Evolutionary conservation across 768 basidiomycete genomes (phyloP).

Genomic region (Tylopilus rubrobrunneus): DNA sequence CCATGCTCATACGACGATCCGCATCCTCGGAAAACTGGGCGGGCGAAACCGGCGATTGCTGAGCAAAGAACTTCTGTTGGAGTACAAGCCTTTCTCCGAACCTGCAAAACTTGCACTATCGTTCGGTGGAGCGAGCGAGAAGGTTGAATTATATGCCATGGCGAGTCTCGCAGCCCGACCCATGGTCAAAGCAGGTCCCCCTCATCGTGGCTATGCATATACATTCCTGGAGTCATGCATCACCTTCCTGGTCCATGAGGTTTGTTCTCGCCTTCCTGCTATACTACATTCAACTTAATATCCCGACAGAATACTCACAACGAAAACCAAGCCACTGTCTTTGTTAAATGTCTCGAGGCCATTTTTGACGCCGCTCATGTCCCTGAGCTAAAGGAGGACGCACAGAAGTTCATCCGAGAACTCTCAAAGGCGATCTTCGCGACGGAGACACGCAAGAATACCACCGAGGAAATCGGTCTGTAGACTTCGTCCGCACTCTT

Average conservation of each 20-base stretch:
- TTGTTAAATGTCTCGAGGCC: slow-evolving; percentile 67
- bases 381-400: slow-evolving; percentile 64
- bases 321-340: slow-evolving; percentile 71
- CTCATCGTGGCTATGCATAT: slow-evolving; percentile 54
- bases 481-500: slow-evolving; percentile 86
- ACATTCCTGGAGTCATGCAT: slow-evolving; percentile 67
- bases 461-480: slow-evolving; percentile 50
- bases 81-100: slow-evolving; percentile 66
- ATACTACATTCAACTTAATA: slow-evolving; percentile 3
- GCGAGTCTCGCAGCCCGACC: slow-evolving; percentile 61
- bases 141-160: slow-evolving; percentile 64
- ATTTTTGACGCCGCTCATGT: slow-evolving; percentile 73
- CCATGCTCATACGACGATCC: slow-evolving; percentile 90
- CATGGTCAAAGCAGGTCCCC: slow-evolving; percentile 44
- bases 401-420: slow-evolving; percentile 65
- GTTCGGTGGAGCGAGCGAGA: slow-evolving; percentile 64
- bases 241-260: slow-evolving; percentile 73
- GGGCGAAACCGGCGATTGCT: slow-evolving; percentile 88
- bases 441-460: slow-evolving; percentile 62
- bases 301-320: slow-evolving; percentile 58
- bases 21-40: slow-evolving; percentile 94
- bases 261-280: slow-evolving; percentile 29
- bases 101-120: slow-evolving; percentile 68
- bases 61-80: slow-evolving; percentile 72
- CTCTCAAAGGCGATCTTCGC: slow-evolving; percentile 71